Evolutionary conservation across 768 basidiomycete genomes (phyloP).

Genomic region (Pisolithus albus): DNA sequence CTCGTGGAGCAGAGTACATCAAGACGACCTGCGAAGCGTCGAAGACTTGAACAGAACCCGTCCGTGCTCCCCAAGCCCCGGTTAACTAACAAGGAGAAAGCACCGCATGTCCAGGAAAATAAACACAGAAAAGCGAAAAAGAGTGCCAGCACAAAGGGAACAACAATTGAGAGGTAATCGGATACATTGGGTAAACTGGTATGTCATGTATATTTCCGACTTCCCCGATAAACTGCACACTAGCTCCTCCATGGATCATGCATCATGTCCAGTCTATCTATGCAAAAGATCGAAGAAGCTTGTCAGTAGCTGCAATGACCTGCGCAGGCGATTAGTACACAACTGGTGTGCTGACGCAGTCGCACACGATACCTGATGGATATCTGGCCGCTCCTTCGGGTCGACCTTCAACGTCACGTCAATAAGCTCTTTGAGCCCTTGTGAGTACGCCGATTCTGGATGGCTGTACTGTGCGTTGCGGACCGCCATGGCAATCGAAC

Average conservation of each 20-base stretch:
- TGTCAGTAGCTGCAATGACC: constrained; percentile 64
- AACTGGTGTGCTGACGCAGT: not conserved
- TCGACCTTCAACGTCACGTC: constrained; percentile 80
- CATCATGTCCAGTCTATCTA: constrained; percentile 19
- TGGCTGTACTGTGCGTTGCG: constrained; percentile 90
- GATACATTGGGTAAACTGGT: not conserved
- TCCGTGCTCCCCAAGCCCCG: not conserved
- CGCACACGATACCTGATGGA: constrained; percentile 56
- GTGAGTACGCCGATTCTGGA: constrained; percentile 78
- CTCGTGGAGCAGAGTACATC: not conserved
- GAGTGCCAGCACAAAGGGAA: too few relatives aligned
- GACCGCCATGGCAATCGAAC: constrained; percentile 97
- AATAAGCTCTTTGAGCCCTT: constrained; percentile 75
- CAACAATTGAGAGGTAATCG: too few relatives aligned
- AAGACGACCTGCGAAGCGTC: constrained; percentile 12
- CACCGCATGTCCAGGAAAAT: not conserved
- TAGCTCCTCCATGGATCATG: not conserved
- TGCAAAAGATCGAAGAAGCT: constrained; percentile 52
- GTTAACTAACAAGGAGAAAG: constrained; percentile 1
- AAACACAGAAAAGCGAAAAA: not conserved
- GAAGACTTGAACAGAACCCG: constrained; percentile 5
- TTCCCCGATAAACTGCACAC: not conserved
- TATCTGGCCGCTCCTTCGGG: constrained; percentile 76
- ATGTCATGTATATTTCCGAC: not conserved
- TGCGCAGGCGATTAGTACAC: constrained; percentile 20